These are phyloP conservation scores for Grosmannia huntii DNA, from an alignment of 2,329 filamentous ascomycete species.

Conservation along the genomic window DNA sequence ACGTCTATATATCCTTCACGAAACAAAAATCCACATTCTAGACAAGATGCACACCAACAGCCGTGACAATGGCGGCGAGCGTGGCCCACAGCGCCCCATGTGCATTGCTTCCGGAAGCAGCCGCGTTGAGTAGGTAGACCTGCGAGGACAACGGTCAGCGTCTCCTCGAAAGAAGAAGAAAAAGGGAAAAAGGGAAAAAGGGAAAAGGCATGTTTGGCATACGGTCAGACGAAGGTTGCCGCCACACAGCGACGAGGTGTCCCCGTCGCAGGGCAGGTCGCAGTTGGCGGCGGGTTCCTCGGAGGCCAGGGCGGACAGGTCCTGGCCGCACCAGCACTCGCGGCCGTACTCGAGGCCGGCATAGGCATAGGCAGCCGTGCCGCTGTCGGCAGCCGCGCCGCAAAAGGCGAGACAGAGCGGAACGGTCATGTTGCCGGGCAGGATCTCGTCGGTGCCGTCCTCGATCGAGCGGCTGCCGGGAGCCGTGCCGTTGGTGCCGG, in stretches of 20 bases:
- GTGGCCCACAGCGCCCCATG: not conserved
- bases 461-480: conserved; percentile 29
- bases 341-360: conserved; percentile 41
- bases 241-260: conserved; percentile 38
- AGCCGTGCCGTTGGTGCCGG: conserved; percentile 26
- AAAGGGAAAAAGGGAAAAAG: not conserved
- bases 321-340: conserved; percentile 47
- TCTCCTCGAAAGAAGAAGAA: not conserved
- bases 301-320: conserved; percentile 31
- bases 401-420: conserved; percentile 39
- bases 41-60: not conserved
- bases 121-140: conserved; percentile 10
- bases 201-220: not conserved
- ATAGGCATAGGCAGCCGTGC: conserved; percentile 28
- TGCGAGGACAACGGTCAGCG: not conserved
- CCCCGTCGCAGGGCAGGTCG: conserved; percentile 39
- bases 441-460: conserved; percentile 26
- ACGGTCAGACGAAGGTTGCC: conserved; percentile 36
- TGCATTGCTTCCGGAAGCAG: not conserved
- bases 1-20: not conserved
- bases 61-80: not conserved
- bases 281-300: conserved; percentile 35
- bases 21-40: not conserved
- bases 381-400: conserved; percentile 16
- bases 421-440: conserved; percentile 36